Evolutionary conservation across 106 monocot genomes (phyloP).

Genomic region (Agapanthus africanus): DNA sequence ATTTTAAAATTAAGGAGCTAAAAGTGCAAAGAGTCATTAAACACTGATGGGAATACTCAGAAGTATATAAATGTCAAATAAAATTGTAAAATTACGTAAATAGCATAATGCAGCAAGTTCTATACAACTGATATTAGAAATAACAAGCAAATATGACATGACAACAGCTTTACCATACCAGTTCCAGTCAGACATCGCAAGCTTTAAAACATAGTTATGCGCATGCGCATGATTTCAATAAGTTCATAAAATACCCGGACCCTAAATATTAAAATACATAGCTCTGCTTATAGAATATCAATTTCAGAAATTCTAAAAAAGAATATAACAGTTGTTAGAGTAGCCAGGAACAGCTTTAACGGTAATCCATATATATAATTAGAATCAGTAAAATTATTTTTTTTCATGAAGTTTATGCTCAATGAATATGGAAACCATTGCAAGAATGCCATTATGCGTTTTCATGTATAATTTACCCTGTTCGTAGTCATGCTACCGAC

Average conservation of each 20-base stretch:
- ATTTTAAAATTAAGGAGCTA: not conserved
- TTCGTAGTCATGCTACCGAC: not conserved
- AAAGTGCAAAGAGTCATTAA: not conserved
- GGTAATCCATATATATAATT: not conserved
- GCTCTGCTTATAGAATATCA: too few relatives aligned
- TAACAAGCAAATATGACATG: not conserved
- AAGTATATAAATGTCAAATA: not conserved
- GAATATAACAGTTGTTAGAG: too few relatives aligned
- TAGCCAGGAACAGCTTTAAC: too few relatives aligned
- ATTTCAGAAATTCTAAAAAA: too few relatives aligned
- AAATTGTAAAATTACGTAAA: not conserved
- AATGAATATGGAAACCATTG: not conserved
- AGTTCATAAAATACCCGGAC: too few relatives aligned
- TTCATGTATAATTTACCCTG: too few relatives aligned
- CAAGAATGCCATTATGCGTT: too few relatives aligned
- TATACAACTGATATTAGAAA: not conserved
- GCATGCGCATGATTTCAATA: not conserved
- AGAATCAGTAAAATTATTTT: not conserved
- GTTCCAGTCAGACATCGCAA: not conserved
- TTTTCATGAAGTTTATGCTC: not conserved
- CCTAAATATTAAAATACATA: too few relatives aligned
- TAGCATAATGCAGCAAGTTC: not conserved
- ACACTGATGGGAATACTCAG: not conserved
- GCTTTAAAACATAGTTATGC: not conserved
- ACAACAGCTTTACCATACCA: not conserved